Evolutionary conservation across 192 early-diverging fungal species (phyloP), one percentile per base, ranked within the genome.

Genomic region (Coemansia sp.): DNA sequence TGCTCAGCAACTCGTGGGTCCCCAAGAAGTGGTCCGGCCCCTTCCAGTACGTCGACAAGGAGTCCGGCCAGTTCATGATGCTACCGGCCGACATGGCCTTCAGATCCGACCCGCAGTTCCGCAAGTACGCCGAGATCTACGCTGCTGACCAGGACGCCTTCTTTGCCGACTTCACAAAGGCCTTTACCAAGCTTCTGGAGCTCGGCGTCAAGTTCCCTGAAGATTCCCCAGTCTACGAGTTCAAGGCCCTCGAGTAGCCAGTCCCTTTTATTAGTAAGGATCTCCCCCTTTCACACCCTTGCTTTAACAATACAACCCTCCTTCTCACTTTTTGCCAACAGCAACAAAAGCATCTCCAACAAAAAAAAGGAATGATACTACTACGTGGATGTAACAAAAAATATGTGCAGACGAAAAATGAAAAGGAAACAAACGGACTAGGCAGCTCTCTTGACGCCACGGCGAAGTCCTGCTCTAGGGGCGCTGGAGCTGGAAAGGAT

Each of bases 121-220:
- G 83, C 71, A 85, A 87, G 72, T 89, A 87, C 70, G 88, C 92
- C n/a, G 91, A 95, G 64, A 70, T 87, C 48, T 98, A 98, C 72
- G 94, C 95, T 58, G 89, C 92, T 71, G 93, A 95, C 80, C 74
- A 90, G 60, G 84, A 91, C 18, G 79, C 85, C 61, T 98, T 93
- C 90, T 97, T 94, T 86, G 86, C 85, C 38, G 96, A 98, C 86
- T 98, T 98, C 83, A 73, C 92, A 56, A 84, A 81, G 52, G 94
- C 88, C 9, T 95, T 92, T 58, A 69, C 79, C 68, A 98, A 95
- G 87, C 86, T 98, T 39, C 81, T 92, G 56, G 94, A 97, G 77
- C 85, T 96, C 41, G 96, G 95, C 74, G 89, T 93, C 41, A 71
- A 85, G 61, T 90, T 89, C 75, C 87, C 87, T 8, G 86, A 86